A percentile compares a stretch with the other conserved stretches of the same genome.
phyloP scores from a whole-genome alignment of 257 asterid species.

The Gentiana straminea region DNA sequence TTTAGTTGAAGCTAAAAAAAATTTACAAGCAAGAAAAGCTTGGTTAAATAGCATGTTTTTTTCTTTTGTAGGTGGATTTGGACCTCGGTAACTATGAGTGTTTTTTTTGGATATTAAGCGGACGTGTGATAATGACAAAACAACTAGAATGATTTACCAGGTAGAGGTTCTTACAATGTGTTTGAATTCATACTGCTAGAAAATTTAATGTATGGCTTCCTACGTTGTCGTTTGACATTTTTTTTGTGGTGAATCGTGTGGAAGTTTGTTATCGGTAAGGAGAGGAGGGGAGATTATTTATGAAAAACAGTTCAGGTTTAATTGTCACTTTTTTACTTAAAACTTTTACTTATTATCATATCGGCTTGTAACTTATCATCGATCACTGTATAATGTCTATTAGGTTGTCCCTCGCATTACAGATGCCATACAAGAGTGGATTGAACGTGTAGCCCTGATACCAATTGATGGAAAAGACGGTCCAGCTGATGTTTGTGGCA shows the following conservation, averaged over 20 bases:
- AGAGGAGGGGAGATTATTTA: conserved; percentile 41
- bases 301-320: conserved; percentile 48
- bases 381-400: conserved; percentile 1
- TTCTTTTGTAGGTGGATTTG: conserved; percentile 89
- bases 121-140: conserved; percentile 77
- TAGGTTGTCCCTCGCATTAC: conserved; percentile 47
- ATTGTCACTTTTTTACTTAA: conserved; percentile 4
- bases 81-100: conserved; percentile 98
- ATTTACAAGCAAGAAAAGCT: too few species aligned
- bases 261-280: conserved; percentile 36
- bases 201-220: neutral
- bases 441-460: conserved; percentile 33
- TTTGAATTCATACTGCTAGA: neutral
- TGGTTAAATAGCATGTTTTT: neutral
- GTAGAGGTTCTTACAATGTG: conserved; percentile 19
- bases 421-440: conserved; percentile 43
- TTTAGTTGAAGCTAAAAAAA: too few species aligned
- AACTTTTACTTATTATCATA: neutral
- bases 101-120: conserved; percentile 65
- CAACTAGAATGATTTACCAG: conserved; percentile 92
- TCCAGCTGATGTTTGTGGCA: conserved; percentile 48
- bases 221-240: conserved; percentile 10
- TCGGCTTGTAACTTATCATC: neutral
- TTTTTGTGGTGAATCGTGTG: neutral
- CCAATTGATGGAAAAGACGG: conserved; percentile 44